Evolutionary conservation across 2,329 filamentous ascomycete genomes (phyloP).

Genomic region (Penicillium sp.): DNA sequence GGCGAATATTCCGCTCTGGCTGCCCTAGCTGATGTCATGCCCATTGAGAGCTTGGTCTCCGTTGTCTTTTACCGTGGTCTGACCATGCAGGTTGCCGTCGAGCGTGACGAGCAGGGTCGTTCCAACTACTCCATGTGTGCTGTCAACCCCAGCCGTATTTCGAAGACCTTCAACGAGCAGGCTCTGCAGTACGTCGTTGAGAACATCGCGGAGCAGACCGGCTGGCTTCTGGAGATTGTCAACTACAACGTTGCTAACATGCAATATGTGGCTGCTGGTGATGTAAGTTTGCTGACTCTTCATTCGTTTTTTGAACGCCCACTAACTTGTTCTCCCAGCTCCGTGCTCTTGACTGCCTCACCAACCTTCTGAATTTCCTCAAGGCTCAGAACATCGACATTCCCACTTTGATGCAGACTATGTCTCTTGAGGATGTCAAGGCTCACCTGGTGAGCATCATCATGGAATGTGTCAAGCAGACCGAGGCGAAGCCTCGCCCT

Average conservation of each 20-base stretch:
- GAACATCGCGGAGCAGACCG: slow-evolving; percentile 89
- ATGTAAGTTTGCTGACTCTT: slow-evolving; percentile 42
- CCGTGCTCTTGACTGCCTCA: slow-evolving; percentile 63
- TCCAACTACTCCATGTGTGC: slow-evolving; percentile 99
- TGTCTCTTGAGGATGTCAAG: slow-evolving; percentile 88
- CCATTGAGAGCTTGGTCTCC: slow-evolving; percentile 97
- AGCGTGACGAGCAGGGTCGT: slow-evolving; percentile 86
- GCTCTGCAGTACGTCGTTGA: slow-evolving; percentile 95
- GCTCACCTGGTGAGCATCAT: slow-evolving; percentile 88
- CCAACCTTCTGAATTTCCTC: slow-evolving; percentile 87
- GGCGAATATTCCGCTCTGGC: slow-evolving; percentile 98
- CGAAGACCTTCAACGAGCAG: slow-evolving; percentile 97
- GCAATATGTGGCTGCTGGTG: slow-evolving; percentile 68
- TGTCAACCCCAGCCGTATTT: slow-evolving; percentile 96
- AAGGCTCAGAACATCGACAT: slow-evolving; percentile 98
- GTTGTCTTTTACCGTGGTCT: slow-evolving; percentile 98
- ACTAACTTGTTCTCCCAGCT: slow-evolving; percentile 40
- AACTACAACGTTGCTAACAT: slow-evolving; percentile 79
- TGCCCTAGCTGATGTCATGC: slow-evolving; percentile 96
- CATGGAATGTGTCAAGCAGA: slow-evolving; percentile 79
- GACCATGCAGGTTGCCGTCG: slow-evolving; percentile 98
- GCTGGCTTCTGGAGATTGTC: slow-evolving; percentile 97
- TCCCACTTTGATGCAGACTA: slow-evolving; percentile 80
- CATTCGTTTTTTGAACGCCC: not conserved
- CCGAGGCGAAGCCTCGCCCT: slow-evolving; percentile 81